phyloP scores from a whole-genome alignment of 768 basidiomycete genomes.

The Nidula microcarpa region DNA sequence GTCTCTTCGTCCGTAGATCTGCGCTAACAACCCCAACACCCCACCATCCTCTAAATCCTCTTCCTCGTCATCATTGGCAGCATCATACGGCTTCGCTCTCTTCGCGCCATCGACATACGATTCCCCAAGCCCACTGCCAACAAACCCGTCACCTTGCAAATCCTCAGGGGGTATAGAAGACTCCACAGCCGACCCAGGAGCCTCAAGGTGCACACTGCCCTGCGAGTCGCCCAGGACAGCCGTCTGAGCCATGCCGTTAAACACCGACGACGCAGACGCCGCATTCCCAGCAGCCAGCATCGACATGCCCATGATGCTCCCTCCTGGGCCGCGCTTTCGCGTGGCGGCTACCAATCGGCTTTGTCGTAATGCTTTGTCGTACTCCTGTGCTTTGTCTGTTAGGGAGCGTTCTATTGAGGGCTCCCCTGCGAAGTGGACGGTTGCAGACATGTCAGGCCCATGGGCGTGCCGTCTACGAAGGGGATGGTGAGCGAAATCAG shows the following conservation, averaged over 20 bases:
- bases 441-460: constrained; percentile 13
- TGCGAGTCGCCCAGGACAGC: constrained; percentile 76
- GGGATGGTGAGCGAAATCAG: constrained; percentile 51
- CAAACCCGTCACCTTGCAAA: constrained; percentile 46
- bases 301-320: constrained; percentile 47
- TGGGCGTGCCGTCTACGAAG: constrained; percentile 28
- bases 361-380: constrained; percentile 71
- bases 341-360: constrained; percentile 57
- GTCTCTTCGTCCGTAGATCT: constrained; percentile 74
- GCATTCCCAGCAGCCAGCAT: constrained; percentile 34
- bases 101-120: constrained; percentile 74
- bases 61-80: constrained; percentile 59
- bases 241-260: constrained; percentile 60
- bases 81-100: constrained; percentile 35
- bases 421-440: constrained; percentile 28
- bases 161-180: constrained; percentile 39
- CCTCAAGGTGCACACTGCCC: constrained; percentile 35
- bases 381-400: constrained; percentile 61
- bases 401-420: constrained; percentile 29
- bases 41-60: constrained; percentile 75
- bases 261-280: constrained; percentile 45
- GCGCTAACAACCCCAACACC: constrained; percentile 78
- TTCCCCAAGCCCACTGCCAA: constrained; percentile 61
- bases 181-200: constrained; percentile 1
- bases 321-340: constrained; percentile 33